phyloP scores from a whole-genome alignment of 2,329 filamentous ascomycete genomes.

The Phaeosphaeriaceae sp. region DNA sequence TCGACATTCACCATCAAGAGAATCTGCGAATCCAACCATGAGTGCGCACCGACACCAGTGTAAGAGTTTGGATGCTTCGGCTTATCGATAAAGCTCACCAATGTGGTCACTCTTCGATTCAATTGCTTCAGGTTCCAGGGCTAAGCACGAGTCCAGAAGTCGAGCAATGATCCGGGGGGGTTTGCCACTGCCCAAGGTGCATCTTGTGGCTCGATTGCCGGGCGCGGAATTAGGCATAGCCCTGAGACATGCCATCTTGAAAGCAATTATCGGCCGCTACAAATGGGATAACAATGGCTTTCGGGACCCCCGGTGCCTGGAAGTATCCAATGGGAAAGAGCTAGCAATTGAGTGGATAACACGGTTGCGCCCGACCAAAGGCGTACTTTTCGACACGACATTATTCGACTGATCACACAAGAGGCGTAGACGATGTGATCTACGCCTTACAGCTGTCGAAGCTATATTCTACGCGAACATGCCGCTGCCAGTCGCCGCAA shows the following conservation, averaged over 20 bases:
- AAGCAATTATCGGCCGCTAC: background rate
- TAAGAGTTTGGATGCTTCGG: conserved; percentile 10
- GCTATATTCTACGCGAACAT: too few relatives aligned
- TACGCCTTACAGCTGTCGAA: too few relatives aligned
- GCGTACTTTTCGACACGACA: too few relatives aligned
- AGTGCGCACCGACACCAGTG: background rate
- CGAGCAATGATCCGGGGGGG: background rate
- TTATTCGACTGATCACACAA: too few relatives aligned
- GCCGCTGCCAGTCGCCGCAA: too few relatives aligned
- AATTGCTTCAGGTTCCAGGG: background rate
- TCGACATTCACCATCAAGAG: background rate
- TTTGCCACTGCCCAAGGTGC: background rate
- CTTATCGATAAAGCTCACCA: conserved; percentile 20
- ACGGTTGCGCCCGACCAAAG: too few relatives aligned
- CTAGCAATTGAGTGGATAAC: background rate
- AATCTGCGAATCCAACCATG: background rate
- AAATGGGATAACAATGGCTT: background rate
- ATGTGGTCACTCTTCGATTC: background rate
- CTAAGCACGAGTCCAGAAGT: background rate
- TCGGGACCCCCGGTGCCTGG: background rate
- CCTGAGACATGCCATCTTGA: background rate
- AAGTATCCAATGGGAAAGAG: background rate
- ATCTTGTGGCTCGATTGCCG: background rate
- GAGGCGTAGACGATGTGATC: too few relatives aligned
- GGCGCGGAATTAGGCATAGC: background rate